A percentile compares a stretch with the other conserved stretches of the same genome.
These are phyloP conservation scores for Salix exigua DNA, from an alignment of 345 rosid species.

Conservation along the genomic window DNA sequence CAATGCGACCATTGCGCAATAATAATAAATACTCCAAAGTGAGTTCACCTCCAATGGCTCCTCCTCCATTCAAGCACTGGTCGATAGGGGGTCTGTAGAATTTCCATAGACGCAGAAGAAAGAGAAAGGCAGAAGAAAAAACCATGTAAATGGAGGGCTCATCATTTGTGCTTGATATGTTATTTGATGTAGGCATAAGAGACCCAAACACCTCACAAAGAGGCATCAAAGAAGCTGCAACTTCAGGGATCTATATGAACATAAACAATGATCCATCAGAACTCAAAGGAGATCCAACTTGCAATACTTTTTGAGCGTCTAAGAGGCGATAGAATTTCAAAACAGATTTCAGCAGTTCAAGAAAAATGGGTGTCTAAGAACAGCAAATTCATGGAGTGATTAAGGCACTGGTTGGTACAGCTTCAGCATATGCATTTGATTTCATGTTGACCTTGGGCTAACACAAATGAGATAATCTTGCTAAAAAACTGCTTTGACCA, in stretches of 20 bases:
- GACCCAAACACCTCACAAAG: conserved; percentile 69
- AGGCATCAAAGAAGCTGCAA: conserved; percentile 65
- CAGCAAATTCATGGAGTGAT: not conserved
- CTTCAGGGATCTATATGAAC: conserved; percentile 55
- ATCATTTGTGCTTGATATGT: conserved; percentile 23
- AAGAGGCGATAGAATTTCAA: not conserved
- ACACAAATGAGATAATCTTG: not conserved
- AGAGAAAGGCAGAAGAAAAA: conserved; percentile 62
- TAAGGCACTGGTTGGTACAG: not conserved
- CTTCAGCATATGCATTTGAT: not conserved
- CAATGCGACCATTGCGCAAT: conserved; percentile 42
- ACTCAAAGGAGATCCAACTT: conserved; percentile 5
- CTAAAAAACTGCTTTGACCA: not conserved
- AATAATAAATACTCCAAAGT: conserved; percentile 55
- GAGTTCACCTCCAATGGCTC: conserved; percentile 41
- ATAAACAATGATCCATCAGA: conserved; percentile 15
- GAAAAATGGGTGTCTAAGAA: not conserved
- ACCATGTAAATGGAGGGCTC: conserved; percentile 52
- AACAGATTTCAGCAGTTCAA: not conserved
- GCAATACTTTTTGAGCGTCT: not conserved
- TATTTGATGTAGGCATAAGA: conserved; percentile 38
- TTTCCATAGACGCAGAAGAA: conserved; percentile 74
- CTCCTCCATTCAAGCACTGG: conserved; percentile 32
- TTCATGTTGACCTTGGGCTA: not conserved
- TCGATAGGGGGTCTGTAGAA: conserved; percentile 58